Evolutionary conservation across 2,329 filamentous ascomycete genomes (phyloP), one percentile per base, ranked within the genome.

Genomic region (Fusarium sp.): DNA sequence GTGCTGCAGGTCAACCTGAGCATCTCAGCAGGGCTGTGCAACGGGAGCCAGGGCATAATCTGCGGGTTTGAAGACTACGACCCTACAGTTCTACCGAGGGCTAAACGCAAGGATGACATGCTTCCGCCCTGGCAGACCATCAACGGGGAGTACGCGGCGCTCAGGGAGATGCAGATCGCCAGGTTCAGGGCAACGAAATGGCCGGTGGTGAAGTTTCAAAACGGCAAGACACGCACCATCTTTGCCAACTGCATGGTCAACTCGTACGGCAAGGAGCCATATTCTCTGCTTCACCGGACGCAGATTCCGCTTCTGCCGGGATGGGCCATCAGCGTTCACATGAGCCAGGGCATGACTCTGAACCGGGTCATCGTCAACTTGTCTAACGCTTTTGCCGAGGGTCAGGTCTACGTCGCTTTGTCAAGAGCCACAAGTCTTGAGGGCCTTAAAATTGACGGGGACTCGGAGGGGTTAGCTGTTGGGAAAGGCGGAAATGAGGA

Each of bases 271-370:
- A 77, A 81, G 3, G 22, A 77, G 58, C 87, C 87, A 0, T 87
- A 86, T 70, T 86, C 83, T 38, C 73, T 87, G 1, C 76, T 91
- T 0, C 82, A 83, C 1, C 83, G 91, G n/a, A 90, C 89, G 0
- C 90, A 92, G 75, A 85, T 92, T 7, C 91, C 91, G 0, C 82
- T 92, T 0, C 80, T 85, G 1, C 83, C 89, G 0, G 91, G 87
- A 0, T 92, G 90, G 88, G 91, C 91, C 0, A 86, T 92, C 75
- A 92, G 87, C 0, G 87, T 91, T 3, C 91, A 92, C 77, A 92
- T 91, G 77, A 85, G 85, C 5, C 89, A 92, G 80, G 89, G 90
- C 4, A 88, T 92, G 84, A 91, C 90, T 2, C 81, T 93, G 5
- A 86, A 91, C 22, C 84, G 85, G 5, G 89, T 90, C 2, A 83